phyloP scores from a whole-genome alignment of 2,329 filamentous ascomycete species.

The Peltaster fructicola region DNA sequence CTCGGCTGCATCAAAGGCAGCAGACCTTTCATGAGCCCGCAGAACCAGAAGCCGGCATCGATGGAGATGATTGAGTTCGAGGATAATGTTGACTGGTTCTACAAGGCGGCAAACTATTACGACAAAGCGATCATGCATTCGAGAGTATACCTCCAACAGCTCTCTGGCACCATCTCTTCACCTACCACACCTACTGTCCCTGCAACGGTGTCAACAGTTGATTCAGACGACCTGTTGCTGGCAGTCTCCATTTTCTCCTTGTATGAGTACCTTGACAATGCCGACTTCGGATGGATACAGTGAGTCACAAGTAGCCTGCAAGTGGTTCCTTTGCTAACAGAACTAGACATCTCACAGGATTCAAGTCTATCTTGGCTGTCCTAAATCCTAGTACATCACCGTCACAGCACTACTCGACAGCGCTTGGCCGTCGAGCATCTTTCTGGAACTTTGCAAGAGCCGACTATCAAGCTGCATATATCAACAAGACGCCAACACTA shows the following conservation, averaged over 20 bases:
- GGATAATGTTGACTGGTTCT: constrained; percentile 36
- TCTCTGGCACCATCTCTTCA: constrained; percentile 13
- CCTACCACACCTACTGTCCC: constrained; percentile 11
- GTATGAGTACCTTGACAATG: constrained; percentile 48
- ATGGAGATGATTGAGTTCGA: constrained; percentile 36
- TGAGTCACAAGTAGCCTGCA: constrained; percentile 4
- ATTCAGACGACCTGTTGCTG: constrained; percentile 42
- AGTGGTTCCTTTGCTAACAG: constrained; percentile 2
- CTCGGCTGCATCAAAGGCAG: constrained; percentile 35
- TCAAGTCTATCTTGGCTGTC: constrained; percentile 41
- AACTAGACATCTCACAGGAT: constrained; percentile 41
- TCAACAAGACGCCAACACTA: constrained; percentile 41
- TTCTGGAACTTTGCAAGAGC: constrained; percentile 51
- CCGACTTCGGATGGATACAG: constrained; percentile 38
- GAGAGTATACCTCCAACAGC: constrained; percentile 27
- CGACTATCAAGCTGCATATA: constrained; percentile 25
- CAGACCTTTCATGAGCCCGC: constrained; percentile 33
- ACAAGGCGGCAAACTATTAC: constrained; percentile 44
- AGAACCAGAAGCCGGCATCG: constrained; percentile 28
- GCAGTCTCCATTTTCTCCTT: constrained; percentile 48
- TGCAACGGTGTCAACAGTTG: constrained; percentile 15
- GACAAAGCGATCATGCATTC: constrained; percentile 30
- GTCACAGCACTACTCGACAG: constrained; percentile 14
- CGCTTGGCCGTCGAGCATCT: constrained; percentile 36
- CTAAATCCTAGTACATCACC: constrained; percentile 12